Percentiles rank a stretch among this genome's conserved stretches.
Evolutionary conservation across 2,329 filamentous ascomycete genomes (phyloP).

Genomic region (Fusarium tricinctum): DNA sequence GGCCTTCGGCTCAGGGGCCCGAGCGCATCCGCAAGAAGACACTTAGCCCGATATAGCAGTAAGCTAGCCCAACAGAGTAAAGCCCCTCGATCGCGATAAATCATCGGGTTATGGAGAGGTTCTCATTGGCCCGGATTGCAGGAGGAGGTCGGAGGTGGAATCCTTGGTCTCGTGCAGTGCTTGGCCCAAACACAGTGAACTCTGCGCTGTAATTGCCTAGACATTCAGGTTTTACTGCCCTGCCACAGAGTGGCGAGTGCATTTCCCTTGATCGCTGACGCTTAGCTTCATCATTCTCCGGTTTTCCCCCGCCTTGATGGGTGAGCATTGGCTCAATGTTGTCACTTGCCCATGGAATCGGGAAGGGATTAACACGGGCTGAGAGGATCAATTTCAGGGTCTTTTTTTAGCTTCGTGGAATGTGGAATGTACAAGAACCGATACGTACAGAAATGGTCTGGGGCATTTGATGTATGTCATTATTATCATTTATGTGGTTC

Average conservation of each 20-base stretch:
- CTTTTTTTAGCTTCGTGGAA: conserved; percentile 24
- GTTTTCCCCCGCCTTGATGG: neutral
- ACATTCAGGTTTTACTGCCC: conserved; percentile 2
- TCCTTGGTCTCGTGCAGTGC: conserved; percentile 34
- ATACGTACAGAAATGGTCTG: conserved; percentile 12
- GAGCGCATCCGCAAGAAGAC: conserved; percentile 31
- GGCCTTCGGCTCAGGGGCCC: conserved; percentile 45
- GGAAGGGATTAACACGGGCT: conserved; percentile 39
- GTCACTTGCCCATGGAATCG: conserved; percentile 26
- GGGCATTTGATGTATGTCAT: neutral
- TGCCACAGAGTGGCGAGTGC: conserved; percentile 51
- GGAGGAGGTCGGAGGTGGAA: conserved; percentile 37
- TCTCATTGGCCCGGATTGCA: conserved; percentile 48
- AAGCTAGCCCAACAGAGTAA: conserved; percentile 26
- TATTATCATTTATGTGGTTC: conserved; percentile 2
- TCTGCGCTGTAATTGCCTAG: no score
- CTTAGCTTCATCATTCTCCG: neutral
- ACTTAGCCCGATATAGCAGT: conserved; percentile 28
- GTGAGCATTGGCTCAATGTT: conserved; percentile 32
- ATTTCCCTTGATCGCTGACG: conserved; percentile 6
- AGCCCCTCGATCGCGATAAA: conserved; percentile 49
- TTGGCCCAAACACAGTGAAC: neutral
- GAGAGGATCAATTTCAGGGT: conserved; percentile 37
- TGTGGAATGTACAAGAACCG: conserved; percentile 41
- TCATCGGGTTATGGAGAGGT: conserved; percentile 44